Percentiles rank a stretch among this genome's conserved stretches.
Conservation (phyloP, 164 flowering plant species). For the Berberis thunbergii region DNA sequence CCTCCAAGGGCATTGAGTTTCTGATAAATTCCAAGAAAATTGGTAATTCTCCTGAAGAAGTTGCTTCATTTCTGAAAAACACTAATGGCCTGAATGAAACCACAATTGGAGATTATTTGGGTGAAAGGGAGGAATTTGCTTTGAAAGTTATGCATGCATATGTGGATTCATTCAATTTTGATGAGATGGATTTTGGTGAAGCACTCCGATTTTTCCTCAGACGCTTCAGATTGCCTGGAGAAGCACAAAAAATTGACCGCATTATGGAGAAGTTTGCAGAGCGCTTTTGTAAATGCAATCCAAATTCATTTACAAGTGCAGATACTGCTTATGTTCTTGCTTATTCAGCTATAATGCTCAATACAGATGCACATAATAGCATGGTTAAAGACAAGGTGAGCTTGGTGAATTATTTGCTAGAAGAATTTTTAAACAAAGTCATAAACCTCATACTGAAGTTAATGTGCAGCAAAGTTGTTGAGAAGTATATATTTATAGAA, state of each 20-base stretch:
- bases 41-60: conserved; percentile 80
- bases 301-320: conserved; percentile 80
- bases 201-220: conserved; percentile 85
- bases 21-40: conserved; percentile 68
- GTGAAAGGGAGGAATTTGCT: conserved; percentile 91
- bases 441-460: not conserved
- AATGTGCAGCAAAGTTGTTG: too few relatives aligned
- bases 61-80: conserved; percentile 68
- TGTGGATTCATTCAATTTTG: conserved; percentile 89
- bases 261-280: conserved; percentile 99
- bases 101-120: conserved; percentile 93
- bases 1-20: conserved; percentile 94
- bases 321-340: conserved; percentile 99
- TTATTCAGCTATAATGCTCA: conserved; percentile 96
- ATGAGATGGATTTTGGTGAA: conserved; percentile 82
- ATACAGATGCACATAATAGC: conserved; percentile 95
- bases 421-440: not conserved
- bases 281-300: conserved; percentile 96
- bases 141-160: conserved; percentile 98
- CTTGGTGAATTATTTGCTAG: conserved; percentile 2
- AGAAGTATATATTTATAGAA: too few relatives aligned
- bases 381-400: conserved; percentile 98
- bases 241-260: conserved; percentile 98
- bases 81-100: conserved; percentile 70
- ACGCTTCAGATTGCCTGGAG: conserved; percentile 97